A percentile compares a stretch with the other conserved stretches of the same genome.
Conservation (phyloP, 1,284 basidiomycete genomes). For the Earliella scabrosa region DNA sequence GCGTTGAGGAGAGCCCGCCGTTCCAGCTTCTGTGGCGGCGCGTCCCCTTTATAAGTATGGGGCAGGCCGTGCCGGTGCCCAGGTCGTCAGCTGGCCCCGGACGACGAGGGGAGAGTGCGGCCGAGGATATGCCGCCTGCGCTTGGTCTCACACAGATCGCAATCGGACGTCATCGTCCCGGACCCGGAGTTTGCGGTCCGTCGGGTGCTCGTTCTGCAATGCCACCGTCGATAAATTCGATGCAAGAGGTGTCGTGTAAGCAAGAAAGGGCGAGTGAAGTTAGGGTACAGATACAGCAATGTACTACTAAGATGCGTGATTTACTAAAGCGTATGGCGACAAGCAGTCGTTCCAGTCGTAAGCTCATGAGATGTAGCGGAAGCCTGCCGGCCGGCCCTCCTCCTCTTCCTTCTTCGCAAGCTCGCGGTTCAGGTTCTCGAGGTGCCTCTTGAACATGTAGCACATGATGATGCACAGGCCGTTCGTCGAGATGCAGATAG, state of each 20-base stretch:
- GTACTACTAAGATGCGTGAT: background rate
- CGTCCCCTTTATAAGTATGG: background rate
- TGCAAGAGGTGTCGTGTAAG: too few relatives aligned
- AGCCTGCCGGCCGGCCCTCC: slow-evolving; percentile 46
- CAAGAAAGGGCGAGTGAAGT: too few relatives aligned
- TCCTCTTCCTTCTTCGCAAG: slow-evolving; percentile 48
- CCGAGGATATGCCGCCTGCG: background rate
- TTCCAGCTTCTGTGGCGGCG: background rate
- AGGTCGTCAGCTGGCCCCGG: too few relatives aligned
- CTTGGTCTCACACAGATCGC: slow-evolving; percentile 4
- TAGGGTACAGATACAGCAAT: background rate
- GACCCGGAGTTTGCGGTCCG: background rate
- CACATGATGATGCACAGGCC: slow-evolving; percentile 56
- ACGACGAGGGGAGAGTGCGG: background rate
- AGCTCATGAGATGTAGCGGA: slow-evolving; percentile 43
- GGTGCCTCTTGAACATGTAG: slow-evolving; percentile 54
- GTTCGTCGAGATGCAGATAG: slow-evolving; percentile 56
- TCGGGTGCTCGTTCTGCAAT: background rate
- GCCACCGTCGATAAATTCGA: too few relatives aligned
- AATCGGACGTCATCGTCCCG: slow-evolving; percentile 15
- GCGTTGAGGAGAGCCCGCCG: background rate
- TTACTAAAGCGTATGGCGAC: background rate
- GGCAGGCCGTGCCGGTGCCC: too few relatives aligned
- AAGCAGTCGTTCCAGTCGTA: background rate
- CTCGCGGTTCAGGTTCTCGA: slow-evolving; percentile 51